Evolutionary conservation across 2,329 filamentous ascomycete species (phyloP).

Genomic region (Didymella lethalis): DNA sequence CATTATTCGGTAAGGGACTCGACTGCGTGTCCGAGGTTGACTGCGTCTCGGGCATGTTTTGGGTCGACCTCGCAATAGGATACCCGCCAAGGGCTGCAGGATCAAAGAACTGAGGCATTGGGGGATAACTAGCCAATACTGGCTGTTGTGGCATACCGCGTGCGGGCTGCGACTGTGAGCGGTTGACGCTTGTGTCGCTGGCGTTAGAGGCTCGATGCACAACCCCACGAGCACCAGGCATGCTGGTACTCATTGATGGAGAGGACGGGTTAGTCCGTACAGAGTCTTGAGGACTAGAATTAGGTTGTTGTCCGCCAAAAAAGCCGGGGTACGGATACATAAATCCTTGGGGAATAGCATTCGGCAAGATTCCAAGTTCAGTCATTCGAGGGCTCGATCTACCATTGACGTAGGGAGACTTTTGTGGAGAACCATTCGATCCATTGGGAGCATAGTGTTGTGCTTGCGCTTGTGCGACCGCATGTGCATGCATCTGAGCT

Average conservation of each 20-base stretch:
- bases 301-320: constrained; percentile 51
- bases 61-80: constrained; percentile 45
- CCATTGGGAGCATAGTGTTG: constrained; percentile 45
- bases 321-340: constrained; percentile 57
- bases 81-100: constrained; percentile 43
- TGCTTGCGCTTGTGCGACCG: constrained; percentile 49
- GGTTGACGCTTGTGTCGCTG: constrained; percentile 54
- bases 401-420: constrained; percentile 45
- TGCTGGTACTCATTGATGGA: constrained; percentile 55
- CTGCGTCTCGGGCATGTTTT: constrained; percentile 36
- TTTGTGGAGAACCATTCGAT: constrained; percentile 53
- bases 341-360: constrained; percentile 51
- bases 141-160: constrained; percentile 53
- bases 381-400: constrained; percentile 44
- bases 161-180: constrained; percentile 61
- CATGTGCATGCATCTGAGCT: constrained; percentile 48
- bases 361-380: constrained; percentile 41
- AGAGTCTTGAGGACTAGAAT: constrained; percentile 53
- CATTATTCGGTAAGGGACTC: constrained; percentile 31
- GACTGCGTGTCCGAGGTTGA: constrained; percentile 31
- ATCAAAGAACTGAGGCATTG: constrained; percentile 46
- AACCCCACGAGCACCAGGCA: constrained; percentile 52
- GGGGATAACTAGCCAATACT: constrained; percentile 51
- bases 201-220: constrained; percentile 55
- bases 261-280: constrained; percentile 59